Conservation (phyloP, 352 stramenopile species). For the Phytophthora nicotianae region DNA sequence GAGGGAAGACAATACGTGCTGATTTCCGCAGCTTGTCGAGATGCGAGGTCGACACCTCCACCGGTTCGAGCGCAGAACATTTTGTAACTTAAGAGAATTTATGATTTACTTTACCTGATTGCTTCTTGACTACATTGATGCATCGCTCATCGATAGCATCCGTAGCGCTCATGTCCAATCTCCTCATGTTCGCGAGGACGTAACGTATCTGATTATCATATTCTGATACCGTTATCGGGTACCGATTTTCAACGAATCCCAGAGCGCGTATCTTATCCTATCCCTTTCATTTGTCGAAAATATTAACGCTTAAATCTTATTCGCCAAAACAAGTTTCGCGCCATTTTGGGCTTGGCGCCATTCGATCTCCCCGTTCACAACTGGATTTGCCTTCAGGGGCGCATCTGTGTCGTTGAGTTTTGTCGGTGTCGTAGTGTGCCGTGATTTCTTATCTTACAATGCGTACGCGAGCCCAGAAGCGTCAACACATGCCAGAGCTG, state of each 20-base stretch:
- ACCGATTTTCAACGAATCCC: slow-evolving; percentile 15
- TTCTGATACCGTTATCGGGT: not conserved
- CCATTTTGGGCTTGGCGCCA: slow-evolving; percentile 31
- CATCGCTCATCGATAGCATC: too few relatives aligned
- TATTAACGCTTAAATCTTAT: slow-evolving; percentile 2
- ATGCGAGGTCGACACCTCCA: slow-evolving; percentile 2
- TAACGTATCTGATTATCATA: too few relatives aligned
- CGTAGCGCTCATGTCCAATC: too few relatives aligned
- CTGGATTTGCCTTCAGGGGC: slow-evolving; percentile 13
- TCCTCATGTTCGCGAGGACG: too few relatives aligned
- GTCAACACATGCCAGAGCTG: slow-evolving; percentile 21
- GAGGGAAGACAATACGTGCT: slow-evolving; percentile 12
- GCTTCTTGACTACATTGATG: too few relatives aligned
- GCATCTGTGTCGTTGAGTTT: not conserved
- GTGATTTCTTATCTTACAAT: slow-evolving; percentile 13
- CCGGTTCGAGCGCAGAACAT: slow-evolving; percentile 10
- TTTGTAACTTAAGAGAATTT: slow-evolving; percentile 24
- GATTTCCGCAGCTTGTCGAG: not conserved
- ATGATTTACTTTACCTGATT: not conserved
- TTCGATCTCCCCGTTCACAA: slow-evolving; percentile 25
- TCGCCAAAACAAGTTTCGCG: slow-evolving; percentile 24
- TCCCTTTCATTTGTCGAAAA: slow-evolving; percentile 21
- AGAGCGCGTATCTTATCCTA: not conserved
- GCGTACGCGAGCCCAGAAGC: slow-evolving; percentile 34
- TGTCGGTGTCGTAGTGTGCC: slow-evolving; percentile 6